These are phyloP conservation scores for Pseudogymnoascus sp. DNA, from an alignment of 2,329 filamentous ascomycete genomes.

Conservation along the genomic window DNA sequence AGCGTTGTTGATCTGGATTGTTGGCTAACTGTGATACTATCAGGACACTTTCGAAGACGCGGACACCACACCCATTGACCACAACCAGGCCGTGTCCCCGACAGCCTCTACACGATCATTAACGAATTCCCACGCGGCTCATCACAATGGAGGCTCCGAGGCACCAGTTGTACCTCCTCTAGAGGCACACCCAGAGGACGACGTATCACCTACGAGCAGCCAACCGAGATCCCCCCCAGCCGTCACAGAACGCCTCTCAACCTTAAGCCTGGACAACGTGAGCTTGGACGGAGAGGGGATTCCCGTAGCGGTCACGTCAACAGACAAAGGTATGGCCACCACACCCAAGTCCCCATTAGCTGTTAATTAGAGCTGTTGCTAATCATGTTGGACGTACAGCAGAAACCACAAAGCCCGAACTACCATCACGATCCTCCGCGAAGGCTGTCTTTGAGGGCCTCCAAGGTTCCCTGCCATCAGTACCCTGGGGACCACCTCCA, in stretches of 20 bases:
- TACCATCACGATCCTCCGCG: slow-evolving; percentile 37
- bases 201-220: slow-evolving; percentile 13
- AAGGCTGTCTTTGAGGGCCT: slow-evolving; percentile 61
- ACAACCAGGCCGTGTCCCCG: neutral
- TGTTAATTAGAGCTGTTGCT: neutral
- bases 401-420: slow-evolving; percentile 14
- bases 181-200: slow-evolving; percentile 23
- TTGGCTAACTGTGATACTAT: neutral
- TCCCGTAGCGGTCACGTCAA: neutral
- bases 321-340: neutral
- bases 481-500: slow-evolving; percentile 59
- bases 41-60: slow-evolving; percentile 83
- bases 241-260: slow-evolving; percentile 44
- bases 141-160: neutral
- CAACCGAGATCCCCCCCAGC: slow-evolving; percentile 40
- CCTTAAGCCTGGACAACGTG: slow-evolving; percentile 52
- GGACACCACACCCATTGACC: slow-evolving; percentile 37
- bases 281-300: slow-evolving; percentile 52
- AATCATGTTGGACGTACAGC: neutral
- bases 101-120: neutral
- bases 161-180: slow-evolving; percentile 33
- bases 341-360: too few species aligned
- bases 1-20: neutral
- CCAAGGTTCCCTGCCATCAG: slow-evolving; percentile 61
- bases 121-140: neutral